These are phyloP conservation scores for Daedalea quercina DNA, from an alignment of 768 basidiomycete species.

Conservation along the genomic window DNA sequence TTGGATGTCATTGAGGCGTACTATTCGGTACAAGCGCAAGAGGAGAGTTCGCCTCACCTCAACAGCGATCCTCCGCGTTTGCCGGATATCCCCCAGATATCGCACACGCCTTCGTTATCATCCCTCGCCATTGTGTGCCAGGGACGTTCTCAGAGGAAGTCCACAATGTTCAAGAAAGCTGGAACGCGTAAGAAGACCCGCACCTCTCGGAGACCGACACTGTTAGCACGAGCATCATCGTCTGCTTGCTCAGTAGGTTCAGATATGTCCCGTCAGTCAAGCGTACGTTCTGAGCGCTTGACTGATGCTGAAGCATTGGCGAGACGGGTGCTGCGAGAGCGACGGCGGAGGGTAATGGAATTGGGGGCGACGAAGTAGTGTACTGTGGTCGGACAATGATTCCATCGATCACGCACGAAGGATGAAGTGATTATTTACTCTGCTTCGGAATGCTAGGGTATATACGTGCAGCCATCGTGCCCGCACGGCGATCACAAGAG, in stretches of 20 bases:
- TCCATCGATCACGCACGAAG: too few relatives aligned
- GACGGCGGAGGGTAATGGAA: slow-evolving; percentile 14
- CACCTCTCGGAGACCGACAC: slow-evolving; percentile 2
- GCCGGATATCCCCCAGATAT: slow-evolving; percentile 5
- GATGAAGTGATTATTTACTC: too few relatives aligned
- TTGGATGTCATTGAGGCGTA: background rate
- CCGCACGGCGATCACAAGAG: too few relatives aligned
- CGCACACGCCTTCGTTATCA: background rate
- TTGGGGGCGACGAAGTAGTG: slow-evolving; percentile 6
- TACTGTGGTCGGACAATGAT: too few relatives aligned
- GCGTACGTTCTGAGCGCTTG: slow-evolving; percentile 13
- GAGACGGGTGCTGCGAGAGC: slow-evolving; percentile 14
- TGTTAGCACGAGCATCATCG: slow-evolving; percentile 10
- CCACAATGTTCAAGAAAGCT: background rate
- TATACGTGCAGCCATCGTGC: too few relatives aligned
- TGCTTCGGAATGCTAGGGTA: too few relatives aligned
- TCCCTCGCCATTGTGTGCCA: background rate
- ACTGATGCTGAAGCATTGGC: slow-evolving; percentile 22
- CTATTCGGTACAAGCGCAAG: background rate
- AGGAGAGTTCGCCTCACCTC: background rate
- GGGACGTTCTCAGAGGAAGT: background rate
- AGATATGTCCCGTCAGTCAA: slow-evolving; percentile 19
- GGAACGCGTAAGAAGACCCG: slow-evolving; percentile 3
- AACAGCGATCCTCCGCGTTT: slow-evolving; percentile 8
- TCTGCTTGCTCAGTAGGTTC: slow-evolving; percentile 15